A percentile compares a stretch with the other conserved stretches of the same genome.
Conservation (phyloP, 345 rosid genomes). For the Chamaenerion angustifolium region DNA sequence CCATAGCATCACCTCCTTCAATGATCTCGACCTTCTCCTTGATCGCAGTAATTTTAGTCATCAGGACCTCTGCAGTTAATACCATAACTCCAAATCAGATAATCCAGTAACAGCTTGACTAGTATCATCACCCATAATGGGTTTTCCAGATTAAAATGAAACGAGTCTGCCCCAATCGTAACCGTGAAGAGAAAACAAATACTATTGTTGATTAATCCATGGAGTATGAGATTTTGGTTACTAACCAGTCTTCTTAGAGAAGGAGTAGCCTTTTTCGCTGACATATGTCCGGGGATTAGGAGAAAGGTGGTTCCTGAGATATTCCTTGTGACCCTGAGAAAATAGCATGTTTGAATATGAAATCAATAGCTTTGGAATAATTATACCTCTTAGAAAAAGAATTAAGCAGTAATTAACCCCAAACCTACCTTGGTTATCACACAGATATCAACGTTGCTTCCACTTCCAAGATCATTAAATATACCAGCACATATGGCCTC, state of each 20-base stretch:
- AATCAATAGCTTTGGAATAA: too few species aligned
- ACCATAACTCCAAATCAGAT: not conserved
- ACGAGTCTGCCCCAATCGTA: too few species aligned
- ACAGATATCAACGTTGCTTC: slow-evolving; percentile 17
- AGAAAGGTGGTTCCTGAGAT: slow-evolving; percentile 14
- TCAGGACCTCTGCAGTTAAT: slow-evolving; percentile 13
- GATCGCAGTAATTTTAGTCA: slow-evolving; percentile 10
- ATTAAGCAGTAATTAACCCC: too few species aligned
- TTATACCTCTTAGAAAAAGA: too few species aligned
- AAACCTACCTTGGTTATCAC: slow-evolving; percentile 15
- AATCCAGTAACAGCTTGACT: not conserved
- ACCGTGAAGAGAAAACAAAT: too few species aligned
- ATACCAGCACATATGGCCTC: slow-evolving; percentile 30
- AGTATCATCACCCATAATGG: too few species aligned
- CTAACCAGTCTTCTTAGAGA: slow-evolving; percentile 14
- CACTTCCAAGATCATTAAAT: slow-evolving; percentile 41
- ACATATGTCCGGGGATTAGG: slow-evolving; percentile 16
- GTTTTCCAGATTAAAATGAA: too few species aligned
- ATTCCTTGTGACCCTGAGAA: slow-evolving; percentile 14
- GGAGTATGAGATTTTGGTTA: not conserved
- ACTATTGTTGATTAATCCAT: too few species aligned
- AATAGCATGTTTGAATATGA: not conserved
- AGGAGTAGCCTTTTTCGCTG: slow-evolving; percentile 11
- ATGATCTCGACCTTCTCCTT: slow-evolving; percentile 11
- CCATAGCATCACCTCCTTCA: slow-evolving; percentile 14